These are phyloP conservation scores for Ophiostoma tasmaniense DNA, from an alignment of 2,329 filamentous ascomycete species.

Conservation along the genomic window DNA sequence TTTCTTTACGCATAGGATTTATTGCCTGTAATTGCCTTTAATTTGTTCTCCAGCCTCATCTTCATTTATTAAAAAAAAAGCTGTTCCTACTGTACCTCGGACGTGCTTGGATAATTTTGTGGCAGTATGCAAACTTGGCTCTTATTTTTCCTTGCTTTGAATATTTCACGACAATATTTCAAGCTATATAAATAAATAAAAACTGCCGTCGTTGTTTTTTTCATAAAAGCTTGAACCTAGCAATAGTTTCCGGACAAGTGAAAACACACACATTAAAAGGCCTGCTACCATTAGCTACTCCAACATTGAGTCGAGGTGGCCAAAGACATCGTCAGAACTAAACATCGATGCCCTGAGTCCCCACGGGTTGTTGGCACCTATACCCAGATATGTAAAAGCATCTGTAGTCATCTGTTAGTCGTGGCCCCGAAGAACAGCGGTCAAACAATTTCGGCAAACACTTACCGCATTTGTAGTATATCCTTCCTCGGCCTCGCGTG, in stretches of 20 bases:
- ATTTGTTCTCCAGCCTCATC: too few relatives aligned
- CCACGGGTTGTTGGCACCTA: slow-evolving; percentile 53
- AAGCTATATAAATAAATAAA: too few relatives aligned
- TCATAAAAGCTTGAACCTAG: too few relatives aligned
- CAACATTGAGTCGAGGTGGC: neutral
- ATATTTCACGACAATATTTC: too few relatives aligned
- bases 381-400: slow-evolving; percentile 58
- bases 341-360: slow-evolving; percentile 43
- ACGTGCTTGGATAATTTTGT: too few relatives aligned
- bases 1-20: neutral
- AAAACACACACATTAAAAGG: too few relatives aligned
- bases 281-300: neutral
- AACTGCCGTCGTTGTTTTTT: too few relatives aligned
- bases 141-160: too few relatives aligned
- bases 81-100: too few relatives aligned
- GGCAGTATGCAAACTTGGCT: too few relatives aligned
- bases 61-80: too few relatives aligned
- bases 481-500: slow-evolving; percentile 33
- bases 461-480: slow-evolving; percentile 72
- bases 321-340: slow-evolving; percentile 16
- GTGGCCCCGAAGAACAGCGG: neutral
- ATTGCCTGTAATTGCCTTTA: neutral
- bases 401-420: slow-evolving; percentile 35
- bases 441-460: slow-evolving; percentile 21
- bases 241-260: too few relatives aligned